Percentiles rank a stretch among this genome's conserved stretches.
phyloP scores from a whole-genome alignment of 2,329 filamentous ascomycete species.

The Magnaporthiopsis incrustans region DNA sequence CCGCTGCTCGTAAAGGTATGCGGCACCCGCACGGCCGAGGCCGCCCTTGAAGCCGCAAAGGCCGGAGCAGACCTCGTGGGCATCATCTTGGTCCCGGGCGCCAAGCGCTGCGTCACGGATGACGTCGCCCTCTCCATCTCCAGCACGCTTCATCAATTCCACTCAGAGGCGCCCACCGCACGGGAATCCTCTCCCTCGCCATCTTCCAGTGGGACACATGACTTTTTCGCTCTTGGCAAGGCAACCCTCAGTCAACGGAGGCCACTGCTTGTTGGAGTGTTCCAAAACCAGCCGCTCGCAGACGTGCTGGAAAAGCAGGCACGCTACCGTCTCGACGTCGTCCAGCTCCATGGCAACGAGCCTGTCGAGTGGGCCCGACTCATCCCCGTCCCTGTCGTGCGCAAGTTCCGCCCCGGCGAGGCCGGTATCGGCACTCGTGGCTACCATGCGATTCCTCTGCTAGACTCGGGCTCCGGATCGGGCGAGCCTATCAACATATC shows the following conservation, averaged over 20 bases:
- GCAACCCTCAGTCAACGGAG: slow-evolving; percentile 30
- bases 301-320: slow-evolving; percentile 75
- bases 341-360: slow-evolving; percentile 89
- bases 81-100: slow-evolving; percentile 79
- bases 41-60: slow-evolving; percentile 70
- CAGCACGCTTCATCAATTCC: slow-evolving; percentile 53
- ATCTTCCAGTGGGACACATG: slow-evolving; percentile 26
- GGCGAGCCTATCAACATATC: slow-evolving; percentile 69
- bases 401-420: slow-evolving; percentile 71
- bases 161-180: slow-evolving; percentile 27
- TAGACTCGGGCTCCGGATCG: slow-evolving; percentile 82
- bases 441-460: slow-evolving; percentile 73
- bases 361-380: slow-evolving; percentile 82
- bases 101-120: slow-evolving; percentile 70
- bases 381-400: slow-evolving; percentile 90
- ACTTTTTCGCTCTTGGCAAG: slow-evolving; percentile 52
- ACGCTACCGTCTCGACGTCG: slow-evolving; percentile 70
- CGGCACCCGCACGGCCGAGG: slow-evolving; percentile 77
- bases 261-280: slow-evolving; percentile 84
- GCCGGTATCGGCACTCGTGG: slow-evolving; percentile 65
- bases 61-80: slow-evolving; percentile 88
- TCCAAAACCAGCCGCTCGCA: slow-evolving; percentile 79
- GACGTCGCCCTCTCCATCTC: slow-evolving; percentile 78
- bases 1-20: slow-evolving; percentile 86
- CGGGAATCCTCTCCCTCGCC: slow-evolving; percentile 18